Conservation (phyloP, 2,329 filamentous ascomycete genomes). For the Phaeoacremonium minimum region DNA sequence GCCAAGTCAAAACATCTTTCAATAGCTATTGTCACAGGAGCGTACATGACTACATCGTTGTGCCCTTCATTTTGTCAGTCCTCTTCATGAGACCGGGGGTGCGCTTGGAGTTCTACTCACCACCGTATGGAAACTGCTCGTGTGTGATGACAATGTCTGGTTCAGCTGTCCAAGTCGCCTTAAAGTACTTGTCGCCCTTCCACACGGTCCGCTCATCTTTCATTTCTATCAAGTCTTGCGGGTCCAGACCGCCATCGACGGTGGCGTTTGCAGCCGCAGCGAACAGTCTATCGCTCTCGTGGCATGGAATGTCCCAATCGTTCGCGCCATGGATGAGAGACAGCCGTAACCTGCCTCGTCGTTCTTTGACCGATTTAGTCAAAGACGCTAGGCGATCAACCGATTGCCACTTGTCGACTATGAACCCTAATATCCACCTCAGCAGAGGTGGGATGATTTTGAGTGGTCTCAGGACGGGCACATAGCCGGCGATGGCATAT, state of each 20-base stretch:
- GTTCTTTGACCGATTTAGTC: slow-evolving; percentile 43
- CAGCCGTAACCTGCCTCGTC: slow-evolving; percentile 48
- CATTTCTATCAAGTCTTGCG: slow-evolving; percentile 20
- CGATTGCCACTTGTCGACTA: slow-evolving; percentile 82
- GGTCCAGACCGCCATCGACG: slow-evolving; percentile 31
- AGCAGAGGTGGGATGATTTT: slow-evolving; percentile 61
- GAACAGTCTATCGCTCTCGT: slow-evolving; percentile 63
- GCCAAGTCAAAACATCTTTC: slow-evolving; percentile 57
- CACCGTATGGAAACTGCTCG: slow-evolving; percentile 50
- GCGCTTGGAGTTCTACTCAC: slow-evolving; percentile 30
- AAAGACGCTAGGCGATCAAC: slow-evolving; percentile 58
- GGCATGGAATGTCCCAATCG: slow-evolving; percentile 78
- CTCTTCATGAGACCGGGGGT: not conserved
- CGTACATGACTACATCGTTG: slow-evolving; percentile 63
- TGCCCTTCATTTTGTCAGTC: slow-evolving; percentile 48
- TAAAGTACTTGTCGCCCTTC: slow-evolving; percentile 42
- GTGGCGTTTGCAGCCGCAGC: slow-evolving; percentile 51
- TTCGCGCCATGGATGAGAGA: slow-evolving; percentile 76
- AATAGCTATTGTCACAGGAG: slow-evolving; percentile 59
- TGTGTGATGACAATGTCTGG: slow-evolving; percentile 46
- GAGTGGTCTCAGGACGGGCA: slow-evolving; percentile 77
- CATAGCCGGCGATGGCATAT: slow-evolving; percentile 73
- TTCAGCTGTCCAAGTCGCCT: slow-evolving; percentile 37
- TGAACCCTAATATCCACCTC: slow-evolving; percentile 52
- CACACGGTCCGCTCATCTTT: slow-evolving; percentile 40